Evolutionary conservation across 2,329 filamentous ascomycete genomes (phyloP).

Genomic region (Cladosporium austrohemisphaericum): DNA sequence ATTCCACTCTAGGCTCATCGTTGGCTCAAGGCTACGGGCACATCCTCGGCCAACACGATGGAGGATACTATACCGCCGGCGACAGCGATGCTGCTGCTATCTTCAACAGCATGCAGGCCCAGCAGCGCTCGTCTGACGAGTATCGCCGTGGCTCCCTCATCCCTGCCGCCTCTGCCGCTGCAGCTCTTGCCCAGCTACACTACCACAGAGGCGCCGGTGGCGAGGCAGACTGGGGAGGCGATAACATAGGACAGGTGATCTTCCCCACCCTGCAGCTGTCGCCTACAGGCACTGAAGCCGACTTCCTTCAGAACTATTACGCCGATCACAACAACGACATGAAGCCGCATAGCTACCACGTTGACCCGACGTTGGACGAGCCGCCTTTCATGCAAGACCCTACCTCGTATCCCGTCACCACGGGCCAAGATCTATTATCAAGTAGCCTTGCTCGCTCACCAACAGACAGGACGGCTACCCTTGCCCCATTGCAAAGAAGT

Average conservation of each 20-base stretch:
- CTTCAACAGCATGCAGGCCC: constrained; percentile 55
- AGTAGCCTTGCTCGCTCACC: constrained; percentile 80
- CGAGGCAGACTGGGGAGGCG: constrained; percentile 70
- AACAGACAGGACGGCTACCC: constrained; percentile 79
- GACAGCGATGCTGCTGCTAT: constrained; percentile 56
- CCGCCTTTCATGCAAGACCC: constrained; percentile 40
- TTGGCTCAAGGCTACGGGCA: constrained; percentile 33
- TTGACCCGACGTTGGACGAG: constrained; percentile 57
- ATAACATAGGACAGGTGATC: constrained; percentile 34
- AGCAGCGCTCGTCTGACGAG: constrained; percentile 68
- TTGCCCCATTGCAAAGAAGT: constrained; percentile 75
- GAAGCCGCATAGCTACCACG: constrained; percentile 29
- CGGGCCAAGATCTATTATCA: constrained; percentile 62
- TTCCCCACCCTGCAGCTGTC: constrained; percentile 32
- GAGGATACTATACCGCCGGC: constrained; percentile 41
- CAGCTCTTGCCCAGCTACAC: constrained; percentile 80
- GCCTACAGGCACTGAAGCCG: constrained; percentile 35
- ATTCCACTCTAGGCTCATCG: constrained; percentile 32
- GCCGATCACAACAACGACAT: constrained; percentile 40
- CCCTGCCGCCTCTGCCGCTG: constrained; percentile 73
- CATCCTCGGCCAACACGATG: constrained; percentile 40
- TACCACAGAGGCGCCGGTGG: constrained; percentile 62
- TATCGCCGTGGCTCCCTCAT: constrained; percentile 60
- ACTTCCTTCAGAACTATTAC: constrained; percentile 36
- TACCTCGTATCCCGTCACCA: constrained; percentile 47